These are phyloP conservation scores for Paragyromitra xinjiangensis DNA, from an alignment of 495 filamentous ascomycete species.

Conservation along the genomic window DNA sequence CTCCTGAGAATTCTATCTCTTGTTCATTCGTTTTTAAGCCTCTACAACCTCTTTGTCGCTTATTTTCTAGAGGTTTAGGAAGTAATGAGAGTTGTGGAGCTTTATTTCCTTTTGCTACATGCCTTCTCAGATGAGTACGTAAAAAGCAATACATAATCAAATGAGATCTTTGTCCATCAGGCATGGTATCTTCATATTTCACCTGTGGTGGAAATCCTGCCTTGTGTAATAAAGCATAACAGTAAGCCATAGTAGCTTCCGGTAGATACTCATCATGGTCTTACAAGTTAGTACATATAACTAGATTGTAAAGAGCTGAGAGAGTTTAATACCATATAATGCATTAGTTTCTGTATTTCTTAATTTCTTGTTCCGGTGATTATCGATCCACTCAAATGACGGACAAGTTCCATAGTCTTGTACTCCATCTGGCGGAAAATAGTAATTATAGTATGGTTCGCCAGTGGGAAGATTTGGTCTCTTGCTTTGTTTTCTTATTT, in stretches of 20 bases:
- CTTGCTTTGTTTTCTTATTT: background rate
- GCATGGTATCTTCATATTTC: background rate
- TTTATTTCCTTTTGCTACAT: conserved; percentile 1
- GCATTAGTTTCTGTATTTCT: too few relatives aligned
- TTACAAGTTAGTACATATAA: too few relatives aligned
- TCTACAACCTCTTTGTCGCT: background rate
- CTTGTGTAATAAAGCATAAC: background rate
- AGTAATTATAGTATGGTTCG: background rate
- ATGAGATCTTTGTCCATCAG: background rate
- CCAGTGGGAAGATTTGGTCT: background rate
- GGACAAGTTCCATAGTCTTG: too few relatives aligned
- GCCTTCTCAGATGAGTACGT: background rate
- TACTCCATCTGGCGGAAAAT: too few relatives aligned
- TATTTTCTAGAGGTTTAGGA: background rate
- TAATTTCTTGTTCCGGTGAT: too few relatives aligned
- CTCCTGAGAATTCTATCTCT: background rate
- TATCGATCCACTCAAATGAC: too few relatives aligned
- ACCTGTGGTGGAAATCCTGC: background rate
- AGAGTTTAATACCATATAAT: too few relatives aligned
- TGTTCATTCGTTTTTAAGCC: background rate
- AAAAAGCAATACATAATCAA: background rate
- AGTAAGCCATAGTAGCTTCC: too few relatives aligned
- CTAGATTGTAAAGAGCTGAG: too few relatives aligned
- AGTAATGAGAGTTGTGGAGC: too few relatives aligned
- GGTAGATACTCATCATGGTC: too few relatives aligned